Evolutionary conservation across 2,329 filamentous ascomycete species (phyloP).

Genomic region (Pestalotiopsis sp.): DNA sequence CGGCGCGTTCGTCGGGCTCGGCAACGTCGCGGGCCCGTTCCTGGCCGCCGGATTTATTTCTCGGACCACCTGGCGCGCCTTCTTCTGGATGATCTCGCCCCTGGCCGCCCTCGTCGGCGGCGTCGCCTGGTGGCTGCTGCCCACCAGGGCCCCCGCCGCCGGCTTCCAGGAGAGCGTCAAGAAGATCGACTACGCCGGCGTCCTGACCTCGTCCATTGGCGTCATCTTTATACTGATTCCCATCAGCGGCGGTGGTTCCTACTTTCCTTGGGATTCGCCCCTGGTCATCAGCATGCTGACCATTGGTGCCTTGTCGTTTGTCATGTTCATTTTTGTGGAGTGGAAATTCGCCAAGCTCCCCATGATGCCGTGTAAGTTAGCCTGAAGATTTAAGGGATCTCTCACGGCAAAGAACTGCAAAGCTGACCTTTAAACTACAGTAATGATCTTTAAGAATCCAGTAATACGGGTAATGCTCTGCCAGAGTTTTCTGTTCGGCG

Average conservation of each 20-base stretch:
- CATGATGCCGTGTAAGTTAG: constrained; percentile 54
- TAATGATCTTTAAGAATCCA: constrained; percentile 56
- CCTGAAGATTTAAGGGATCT: too few species aligned
- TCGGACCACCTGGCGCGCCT: constrained; percentile 35
- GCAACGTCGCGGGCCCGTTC: constrained; percentile 50
- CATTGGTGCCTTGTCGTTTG: constrained; percentile 47
- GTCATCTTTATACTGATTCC: constrained; percentile 66
- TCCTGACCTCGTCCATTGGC: constrained; percentile 55
- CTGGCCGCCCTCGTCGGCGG: constrained; percentile 47
- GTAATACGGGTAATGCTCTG: constrained; percentile 57
- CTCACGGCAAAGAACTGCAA: not conserved
- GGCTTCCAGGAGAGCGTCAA: constrained; percentile 49
- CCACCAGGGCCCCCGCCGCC: constrained; percentile 52
- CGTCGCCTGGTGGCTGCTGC: constrained; percentile 50
- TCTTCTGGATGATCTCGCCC: constrained; percentile 53
- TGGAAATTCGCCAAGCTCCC: constrained; percentile 58
- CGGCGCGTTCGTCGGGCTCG: constrained; percentile 44
- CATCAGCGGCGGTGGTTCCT: constrained; percentile 59
- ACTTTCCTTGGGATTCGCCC: constrained; percentile 58
- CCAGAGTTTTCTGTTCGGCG: constrained; percentile 63
- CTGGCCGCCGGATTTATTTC: constrained; percentile 46
- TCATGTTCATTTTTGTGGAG: constrained; percentile 57
- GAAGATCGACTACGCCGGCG: constrained; percentile 63
- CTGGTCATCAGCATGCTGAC: constrained; percentile 63
- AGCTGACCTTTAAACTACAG: constrained; percentile 23